Conservation (phyloP, 2,329 filamentous ascomycete species). For the Epichloe brachyelytri region DNA sequence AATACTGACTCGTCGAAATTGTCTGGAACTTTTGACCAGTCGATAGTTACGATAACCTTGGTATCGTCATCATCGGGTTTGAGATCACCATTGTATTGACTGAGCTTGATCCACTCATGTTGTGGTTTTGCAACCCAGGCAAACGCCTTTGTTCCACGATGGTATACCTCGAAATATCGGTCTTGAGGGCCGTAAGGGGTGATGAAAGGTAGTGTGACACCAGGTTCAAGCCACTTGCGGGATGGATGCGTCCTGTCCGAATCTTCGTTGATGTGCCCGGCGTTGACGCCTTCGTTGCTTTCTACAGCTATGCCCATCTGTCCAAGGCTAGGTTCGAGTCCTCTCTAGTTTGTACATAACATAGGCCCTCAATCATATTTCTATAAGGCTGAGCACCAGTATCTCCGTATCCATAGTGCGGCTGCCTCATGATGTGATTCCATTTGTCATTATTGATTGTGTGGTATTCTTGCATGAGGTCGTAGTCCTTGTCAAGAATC, state of each 20-base stretch:
- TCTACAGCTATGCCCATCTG: slow-evolving; percentile 22
- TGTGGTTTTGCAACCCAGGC: slow-evolving; percentile 17
- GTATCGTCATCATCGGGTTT: slow-evolving; percentile 19
- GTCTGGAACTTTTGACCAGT: slow-evolving; percentile 24
- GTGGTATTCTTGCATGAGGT: slow-evolving; percentile 38
- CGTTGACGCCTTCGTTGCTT: slow-evolving; percentile 20
- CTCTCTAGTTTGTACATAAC: slow-evolving; percentile 38
- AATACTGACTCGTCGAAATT: slow-evolving; percentile 29
- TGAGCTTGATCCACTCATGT: slow-evolving; percentile 22
- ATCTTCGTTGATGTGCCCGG: slow-evolving; percentile 35
- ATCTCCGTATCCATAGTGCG: slow-evolving; percentile 30
- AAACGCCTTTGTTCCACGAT: slow-evolving; percentile 18
- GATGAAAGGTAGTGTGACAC: slow-evolving; percentile 18
- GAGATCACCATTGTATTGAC: slow-evolving; percentile 16
- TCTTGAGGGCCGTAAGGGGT: slow-evolving; percentile 18
- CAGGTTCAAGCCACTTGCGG: slow-evolving; percentile 18
- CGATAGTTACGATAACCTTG: slow-evolving; percentile 17
- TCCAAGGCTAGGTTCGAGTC: slow-evolving; percentile 31
- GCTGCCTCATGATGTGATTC: slow-evolving; percentile 40
- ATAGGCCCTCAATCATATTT: slow-evolving; percentile 41
- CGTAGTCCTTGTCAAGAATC: slow-evolving; percentile 39
- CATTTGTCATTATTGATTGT: slow-evolving; percentile 38
- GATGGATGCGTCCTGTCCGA: slow-evolving; percentile 35
- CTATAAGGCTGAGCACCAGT: slow-evolving; percentile 27
- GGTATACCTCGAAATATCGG: slow-evolving; percentile 24